phyloP scores from a whole-genome alignment of 2,329 filamentous ascomycete species.

The Samsoniella hepiali region DNA sequence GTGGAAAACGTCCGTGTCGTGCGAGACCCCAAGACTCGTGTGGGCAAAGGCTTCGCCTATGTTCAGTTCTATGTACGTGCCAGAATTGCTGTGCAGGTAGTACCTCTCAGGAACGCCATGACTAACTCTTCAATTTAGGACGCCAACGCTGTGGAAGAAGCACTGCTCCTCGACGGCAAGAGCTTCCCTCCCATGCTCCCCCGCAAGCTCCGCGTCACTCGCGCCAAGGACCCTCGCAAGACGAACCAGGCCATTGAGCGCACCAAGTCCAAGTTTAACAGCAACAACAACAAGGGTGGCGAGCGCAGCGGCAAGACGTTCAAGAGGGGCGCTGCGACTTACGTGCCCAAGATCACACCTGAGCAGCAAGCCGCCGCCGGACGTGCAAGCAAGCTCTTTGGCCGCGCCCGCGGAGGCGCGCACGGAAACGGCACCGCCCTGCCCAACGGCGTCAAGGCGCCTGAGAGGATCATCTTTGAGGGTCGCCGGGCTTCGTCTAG shows the following conservation, averaged over 20 bases:
- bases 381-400: constrained; percentile 71
- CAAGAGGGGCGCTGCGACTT: constrained; percentile 41
- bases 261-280: constrained; percentile 31
- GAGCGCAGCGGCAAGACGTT: background rate
- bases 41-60: constrained; percentile 96
- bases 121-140: constrained; percentile 49
- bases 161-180: constrained; percentile 82
- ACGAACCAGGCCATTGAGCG: constrained; percentile 47
- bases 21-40: constrained; percentile 81
- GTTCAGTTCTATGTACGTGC: constrained; percentile 78
- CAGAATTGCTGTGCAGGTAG: constrained; percentile 2
- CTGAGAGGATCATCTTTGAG: constrained; percentile 76
- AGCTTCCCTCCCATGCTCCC: constrained; percentile 95
- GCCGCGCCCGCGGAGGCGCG: constrained; percentile 57
- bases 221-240: constrained; percentile 73
- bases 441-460: constrained; percentile 46
- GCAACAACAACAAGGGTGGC: constrained; percentile 26
- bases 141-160: constrained; percentile 83
- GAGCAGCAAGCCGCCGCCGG: constrained; percentile 69
- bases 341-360: constrained; percentile 67
- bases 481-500: constrained; percentile 69
- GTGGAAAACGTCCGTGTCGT: constrained; percentile 94
- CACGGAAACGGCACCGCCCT: constrained; percentile 25
- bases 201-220: constrained; percentile 76
- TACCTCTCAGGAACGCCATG: background rate